These are phyloP conservation scores for Amphibolis antarctica DNA, from an alignment of 106 monocot species.

Conservation along the genomic window DNA sequence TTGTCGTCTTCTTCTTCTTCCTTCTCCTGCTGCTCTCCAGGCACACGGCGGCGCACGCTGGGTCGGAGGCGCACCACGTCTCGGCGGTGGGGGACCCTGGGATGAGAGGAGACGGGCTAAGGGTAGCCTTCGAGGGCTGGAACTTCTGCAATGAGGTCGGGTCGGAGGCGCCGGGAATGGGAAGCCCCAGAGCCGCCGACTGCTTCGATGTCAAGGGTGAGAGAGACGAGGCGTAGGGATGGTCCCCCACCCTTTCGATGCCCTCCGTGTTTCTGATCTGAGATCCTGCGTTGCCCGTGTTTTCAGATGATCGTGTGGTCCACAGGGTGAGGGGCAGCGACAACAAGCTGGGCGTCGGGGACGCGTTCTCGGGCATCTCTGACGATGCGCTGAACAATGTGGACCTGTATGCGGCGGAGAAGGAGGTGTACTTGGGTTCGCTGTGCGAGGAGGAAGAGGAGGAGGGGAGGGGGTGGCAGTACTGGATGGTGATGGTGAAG, in stretches of 20 bases:
- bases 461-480: constrained; percentile 51
- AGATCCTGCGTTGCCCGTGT: too few species aligned
- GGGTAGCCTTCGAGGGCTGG: constrained; percentile 72
- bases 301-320: too few species aligned
- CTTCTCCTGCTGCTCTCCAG: not conserved
- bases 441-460: constrained; percentile 48
- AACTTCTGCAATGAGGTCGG: constrained; percentile 93
- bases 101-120: constrained; percentile 63
- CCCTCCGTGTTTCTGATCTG: too few species aligned
- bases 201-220: constrained; percentile 40
- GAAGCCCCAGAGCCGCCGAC: constrained; percentile 66
- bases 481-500: constrained; percentile 96
- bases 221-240: too few species aligned
- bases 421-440: constrained; percentile 59
- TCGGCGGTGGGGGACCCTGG: constrained; percentile 67
- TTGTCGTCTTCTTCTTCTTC: not conserved
- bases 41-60: not conserved
- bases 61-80: not conserved
- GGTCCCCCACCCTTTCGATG: too few species aligned
- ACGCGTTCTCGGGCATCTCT: constrained; percentile 18
- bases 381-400: constrained; percentile 6
- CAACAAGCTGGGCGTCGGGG: constrained; percentile 32
- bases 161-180: constrained; percentile 47
- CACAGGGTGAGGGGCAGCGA: constrained; percentile 44
- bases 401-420: constrained; percentile 55